Conservation (phyloP, 2,329 filamentous ascomycete genomes). For the Stagonosporopsis cucurbitacearum region DNA sequence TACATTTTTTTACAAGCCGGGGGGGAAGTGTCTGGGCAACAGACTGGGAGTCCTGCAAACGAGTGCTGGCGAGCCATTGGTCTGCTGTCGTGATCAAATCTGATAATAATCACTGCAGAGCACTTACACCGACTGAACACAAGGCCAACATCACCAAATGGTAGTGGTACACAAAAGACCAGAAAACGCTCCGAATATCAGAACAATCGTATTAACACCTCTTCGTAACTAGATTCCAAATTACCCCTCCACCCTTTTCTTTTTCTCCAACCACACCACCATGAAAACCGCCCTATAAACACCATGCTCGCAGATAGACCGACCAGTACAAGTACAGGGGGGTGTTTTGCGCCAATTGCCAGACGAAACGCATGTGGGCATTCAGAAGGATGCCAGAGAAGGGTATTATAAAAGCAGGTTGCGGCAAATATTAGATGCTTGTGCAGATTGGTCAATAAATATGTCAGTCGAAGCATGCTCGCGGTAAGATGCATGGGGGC, state of each 20-base stretch:
- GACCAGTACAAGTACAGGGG: constrained; percentile 15
- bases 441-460: not conserved
- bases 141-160: not conserved
- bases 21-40: not conserved
- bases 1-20: not conserved
- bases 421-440: constrained; percentile 14
- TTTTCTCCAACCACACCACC: too few relatives aligned
- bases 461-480: constrained; percentile 6
- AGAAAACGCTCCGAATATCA: not conserved
- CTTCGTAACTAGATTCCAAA: not conserved
- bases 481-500: constrained; percentile 7
- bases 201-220: not conserved
- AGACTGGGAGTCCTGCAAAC: not conserved
- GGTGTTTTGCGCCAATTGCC: constrained; percentile 9
- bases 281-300: not conserved
- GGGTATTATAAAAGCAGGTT: constrained; percentile 10
- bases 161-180: not conserved
- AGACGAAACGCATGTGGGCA: constrained; percentile 9
- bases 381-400: constrained; percentile 6
- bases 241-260: not conserved
- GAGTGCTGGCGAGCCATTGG: not conserved
- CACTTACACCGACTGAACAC: not conserved
- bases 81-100: not conserved
- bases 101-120: not conserved
- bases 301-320: constrained; percentile 9